These are phyloP conservation scores for Pseudogymnoascus sp. DNA, from an alignment of 2,329 filamentous ascomycete species.

Conservation along the genomic window DNA sequence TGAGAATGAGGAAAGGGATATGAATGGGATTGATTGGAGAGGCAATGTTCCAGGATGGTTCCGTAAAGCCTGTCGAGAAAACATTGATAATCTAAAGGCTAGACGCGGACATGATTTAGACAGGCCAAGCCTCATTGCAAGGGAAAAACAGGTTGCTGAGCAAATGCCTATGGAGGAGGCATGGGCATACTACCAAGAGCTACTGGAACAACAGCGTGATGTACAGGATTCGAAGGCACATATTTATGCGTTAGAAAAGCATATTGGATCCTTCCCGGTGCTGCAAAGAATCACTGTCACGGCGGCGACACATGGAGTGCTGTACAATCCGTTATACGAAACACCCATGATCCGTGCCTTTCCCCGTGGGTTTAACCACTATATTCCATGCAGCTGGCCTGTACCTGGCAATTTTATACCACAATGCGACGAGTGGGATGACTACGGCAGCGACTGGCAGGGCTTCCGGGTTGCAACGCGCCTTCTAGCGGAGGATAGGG, in stretches of 20 bases:
- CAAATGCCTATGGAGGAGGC: slow-evolving; percentile 19
- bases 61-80: background rate
- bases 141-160: background rate
- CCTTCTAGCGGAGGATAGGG: slow-evolving; percentile 27
- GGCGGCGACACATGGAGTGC: slow-evolving; percentile 32
- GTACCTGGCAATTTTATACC: background rate
- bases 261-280: slow-evolving; percentile 29
- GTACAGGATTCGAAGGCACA: slow-evolving; percentile 27
- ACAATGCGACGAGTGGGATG: slow-evolving; percentile 7
- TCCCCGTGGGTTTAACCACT: slow-evolving; percentile 34
- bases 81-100: background rate
- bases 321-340: slow-evolving; percentile 33
- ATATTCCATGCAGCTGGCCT: background rate
- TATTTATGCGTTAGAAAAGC: slow-evolving; percentile 29
- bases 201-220: slow-evolving; percentile 29
- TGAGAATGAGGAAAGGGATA: too few relatives aligned
- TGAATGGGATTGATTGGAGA: too few relatives aligned
- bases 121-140: background rate
- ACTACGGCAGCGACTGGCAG: slow-evolving; percentile 24
- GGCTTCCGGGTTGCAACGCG: slow-evolving; percentile 28
- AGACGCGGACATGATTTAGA: background rate
- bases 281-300: slow-evolving; percentile 35
- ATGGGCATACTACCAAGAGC: slow-evolving; percentile 27
- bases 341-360: slow-evolving; percentile 38
- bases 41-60: too few relatives aligned